Percentiles rank a stretch among this genome's conserved stretches.
Evolutionary conservation across 176 grass and related monocot genomes (phyloP).

Genomic region (Ampelocalamus luodianensis): DNA sequence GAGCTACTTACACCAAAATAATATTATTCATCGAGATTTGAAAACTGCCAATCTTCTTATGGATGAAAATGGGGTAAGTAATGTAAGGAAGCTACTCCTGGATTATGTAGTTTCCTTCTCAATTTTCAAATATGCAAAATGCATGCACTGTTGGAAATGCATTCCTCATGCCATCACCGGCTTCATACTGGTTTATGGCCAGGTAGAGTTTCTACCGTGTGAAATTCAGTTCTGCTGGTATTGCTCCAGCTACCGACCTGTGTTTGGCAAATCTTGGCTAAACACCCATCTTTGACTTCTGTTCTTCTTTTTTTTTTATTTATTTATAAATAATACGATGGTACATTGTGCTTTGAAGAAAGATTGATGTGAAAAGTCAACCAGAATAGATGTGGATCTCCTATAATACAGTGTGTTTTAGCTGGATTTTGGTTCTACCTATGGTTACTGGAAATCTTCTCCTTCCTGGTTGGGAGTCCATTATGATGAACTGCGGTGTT

Average conservation of each 20-base stretch:
- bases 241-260: neutral
- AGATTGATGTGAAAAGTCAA: neutral
- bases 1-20: constrained; percentile 99
- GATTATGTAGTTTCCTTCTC: constrained; percentile 3
- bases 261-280: neutral
- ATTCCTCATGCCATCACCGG: neutral
- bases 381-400: neutral
- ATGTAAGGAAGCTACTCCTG: constrained; percentile 27
- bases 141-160: neutral
- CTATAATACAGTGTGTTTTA: neutral
- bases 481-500: constrained; percentile 22
- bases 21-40: constrained; percentile 97
- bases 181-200: constrained; percentile 1
- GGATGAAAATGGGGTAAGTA: constrained; percentile 94
- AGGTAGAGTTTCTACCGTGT: neutral
- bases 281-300: neutral
- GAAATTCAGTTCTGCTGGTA: neutral
- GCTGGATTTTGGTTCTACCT: constrained; percentile 1
- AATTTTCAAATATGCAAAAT: constrained; percentile 29
- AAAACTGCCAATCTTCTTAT: constrained; percentile 99
- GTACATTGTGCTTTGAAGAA: neutral
- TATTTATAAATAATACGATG: neutral
- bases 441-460: neutral
- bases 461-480: constrained; percentile 17
- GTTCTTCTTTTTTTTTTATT: neutral